Base-by-base conservation (phyloP, 805 yeast species). In the Teunomyces stri region DNA sequence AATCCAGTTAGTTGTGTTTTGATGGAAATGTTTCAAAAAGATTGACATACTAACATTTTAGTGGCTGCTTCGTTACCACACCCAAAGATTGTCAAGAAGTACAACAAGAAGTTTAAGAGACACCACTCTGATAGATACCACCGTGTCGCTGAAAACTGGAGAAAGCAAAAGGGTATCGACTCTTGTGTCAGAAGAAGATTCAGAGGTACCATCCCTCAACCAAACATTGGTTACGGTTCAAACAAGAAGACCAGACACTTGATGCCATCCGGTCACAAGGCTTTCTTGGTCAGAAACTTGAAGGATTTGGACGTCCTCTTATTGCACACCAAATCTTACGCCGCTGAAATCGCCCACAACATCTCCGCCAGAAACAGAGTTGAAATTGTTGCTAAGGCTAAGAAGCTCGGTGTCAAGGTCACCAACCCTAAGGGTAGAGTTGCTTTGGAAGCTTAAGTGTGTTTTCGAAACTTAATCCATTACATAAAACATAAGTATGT, bases 101-200 rank as follows among this genome's bases (percentile, higher is more conserved):
- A 91, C 89, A 75, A 90, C 72, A 89, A 89, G 85, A 87, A 87
- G 85, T 94, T 94, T 88, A 95, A 91, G 92, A 90, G 99, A 84
- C 98, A 92, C 79, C 99, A 94, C 85, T 90, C 97, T 78, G 99
- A 94, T 87, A 89, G 97, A 81, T 92, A 90, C 81, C 85, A 84
- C 85, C 91, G 99, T 81, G 97, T 94, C 66, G 80, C 89, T 70
- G 97, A 89, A 81, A 86, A 85, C 85, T 95, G 99, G 99, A 94
- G 99, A 89, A 92, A 94, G 83, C 99, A 95, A 82, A 94, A 94
- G 89, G 99, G 99, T 94, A 94, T 94, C 75, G 99, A 94, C 84
- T 91, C 98, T 65, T 84, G 89, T 81, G 97, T 95, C 76, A 94
- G 99, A 85, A 92, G 99, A 85, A 87, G 94, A 84, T 94, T 94